Conservation (phyloP, 2,329 filamentous ascomycete species). For the Scedosporium aurantiacum region DNA sequence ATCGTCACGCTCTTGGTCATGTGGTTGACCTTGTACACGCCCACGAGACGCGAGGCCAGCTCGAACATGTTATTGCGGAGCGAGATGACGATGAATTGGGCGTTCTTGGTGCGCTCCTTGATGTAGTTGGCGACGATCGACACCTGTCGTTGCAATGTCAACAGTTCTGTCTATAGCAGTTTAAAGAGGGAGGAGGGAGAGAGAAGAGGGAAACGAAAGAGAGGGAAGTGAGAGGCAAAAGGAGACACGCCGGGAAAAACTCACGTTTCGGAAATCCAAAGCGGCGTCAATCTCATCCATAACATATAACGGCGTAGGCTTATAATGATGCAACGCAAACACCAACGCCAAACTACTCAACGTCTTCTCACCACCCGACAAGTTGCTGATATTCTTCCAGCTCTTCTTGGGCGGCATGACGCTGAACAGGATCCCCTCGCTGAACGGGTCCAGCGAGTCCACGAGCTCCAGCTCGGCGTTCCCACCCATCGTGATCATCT, state of each 20-base stretch:
- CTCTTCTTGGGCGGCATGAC: slow-evolving; percentile 99
- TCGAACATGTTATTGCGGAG: slow-evolving; percentile 99
- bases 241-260: no score
- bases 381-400: slow-evolving; percentile 98
- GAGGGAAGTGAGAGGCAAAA: no score
- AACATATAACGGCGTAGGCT: slow-evolving; percentile 93
- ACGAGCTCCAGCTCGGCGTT: slow-evolving; percentile 97
- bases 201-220: neutral
- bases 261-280: slow-evolving; percentile 92
- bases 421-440: slow-evolving; percentile 89
- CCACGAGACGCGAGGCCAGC: slow-evolving; percentile 85
- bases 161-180: neutral
- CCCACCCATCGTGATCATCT: slow-evolving; percentile 99
- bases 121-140: slow-evolving; percentile 98
- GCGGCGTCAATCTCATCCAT: slow-evolving; percentile 99
- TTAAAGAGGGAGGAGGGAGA: neutral
- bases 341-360: slow-evolving; percentile 85
- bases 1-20: slow-evolving; percentile 93
- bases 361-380: slow-evolving; percentile 96
- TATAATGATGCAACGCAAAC: slow-evolving; percentile 97
- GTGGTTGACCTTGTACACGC: slow-evolving; percentile 99
- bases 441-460: slow-evolving; percentile 91
- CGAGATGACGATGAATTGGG: slow-evolving; percentile 97
- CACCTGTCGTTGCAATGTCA: slow-evolving; percentile 41
- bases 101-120: slow-evolving; percentile 98